Conservation (phyloP, 345 rosid genomes). For the Hibiscus syriacus region DNA sequence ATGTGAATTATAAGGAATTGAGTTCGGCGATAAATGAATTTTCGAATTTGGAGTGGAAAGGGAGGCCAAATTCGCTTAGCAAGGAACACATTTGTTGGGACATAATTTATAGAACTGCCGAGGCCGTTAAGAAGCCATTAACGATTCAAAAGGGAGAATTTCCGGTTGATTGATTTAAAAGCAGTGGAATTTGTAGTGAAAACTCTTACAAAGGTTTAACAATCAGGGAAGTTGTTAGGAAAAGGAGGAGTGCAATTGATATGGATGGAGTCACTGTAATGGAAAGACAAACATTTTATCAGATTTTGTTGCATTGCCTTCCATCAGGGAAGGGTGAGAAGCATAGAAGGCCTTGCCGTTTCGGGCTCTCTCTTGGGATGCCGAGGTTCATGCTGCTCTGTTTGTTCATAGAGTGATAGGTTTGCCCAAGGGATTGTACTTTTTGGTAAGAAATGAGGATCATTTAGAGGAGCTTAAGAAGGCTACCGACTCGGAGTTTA, state of each 20-base stretch:
- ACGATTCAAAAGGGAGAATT: slow-evolving; percentile 15
- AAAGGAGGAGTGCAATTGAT: slow-evolving; percentile 86
- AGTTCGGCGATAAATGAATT: slow-evolving; percentile 33
- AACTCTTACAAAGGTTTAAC: slow-evolving; percentile 43
- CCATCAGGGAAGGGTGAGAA: slow-evolving; percentile 60
- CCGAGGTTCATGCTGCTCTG: slow-evolving; percentile 77
- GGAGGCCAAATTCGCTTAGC: slow-evolving; percentile 60
- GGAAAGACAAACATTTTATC: slow-evolving; percentile 59
- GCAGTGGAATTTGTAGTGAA: slow-evolving; percentile 41
- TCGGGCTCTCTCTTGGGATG: slow-evolving; percentile 80
- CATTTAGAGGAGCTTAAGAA: slow-evolving; percentile 55
- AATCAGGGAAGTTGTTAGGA: slow-evolving; percentile 55
- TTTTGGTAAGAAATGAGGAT: slow-evolving; percentile 78
- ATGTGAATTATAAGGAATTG: slow-evolving; percentile 41
- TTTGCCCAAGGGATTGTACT: slow-evolving; percentile 69
- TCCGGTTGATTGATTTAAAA: slow-evolving; percentile 29
- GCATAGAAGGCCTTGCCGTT: slow-evolving; percentile 57
- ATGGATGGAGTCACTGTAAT: slow-evolving; percentile 71
- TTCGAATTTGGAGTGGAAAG: slow-evolving; percentile 52
- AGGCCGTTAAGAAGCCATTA: slow-evolving; percentile 58
- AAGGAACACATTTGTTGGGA: slow-evolving; percentile 82
- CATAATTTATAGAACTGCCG: slow-evolving; percentile 61
- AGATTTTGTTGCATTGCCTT: slow-evolving; percentile 77
- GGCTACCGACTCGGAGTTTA: slow-evolving; percentile 44
- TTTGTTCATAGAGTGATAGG: slow-evolving; percentile 77